These are phyloP conservation scores for Penicillium soppii DNA, from an alignment of 495 filamentous ascomycete species.

Conservation along the genomic window DNA sequence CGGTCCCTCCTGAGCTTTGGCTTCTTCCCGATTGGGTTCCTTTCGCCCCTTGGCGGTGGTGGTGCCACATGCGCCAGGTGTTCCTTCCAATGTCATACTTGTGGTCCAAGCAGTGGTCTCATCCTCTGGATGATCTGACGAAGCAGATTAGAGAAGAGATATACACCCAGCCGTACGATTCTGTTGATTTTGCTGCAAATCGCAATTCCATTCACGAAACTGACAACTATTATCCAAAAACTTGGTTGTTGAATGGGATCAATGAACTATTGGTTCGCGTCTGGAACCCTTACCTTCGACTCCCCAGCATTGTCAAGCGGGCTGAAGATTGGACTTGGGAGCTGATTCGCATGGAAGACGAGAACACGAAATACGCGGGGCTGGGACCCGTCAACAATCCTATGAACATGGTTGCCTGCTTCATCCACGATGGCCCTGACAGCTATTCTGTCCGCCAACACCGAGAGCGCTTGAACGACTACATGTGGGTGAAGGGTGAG, in stretches of 20 bases:
- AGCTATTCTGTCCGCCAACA: slow-evolving; percentile 75
- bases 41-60: slow-evolving; percentile 95
- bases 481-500: slow-evolving; percentile 87
- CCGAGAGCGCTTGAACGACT: slow-evolving; percentile 77
- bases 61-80: slow-evolving; percentile 94
- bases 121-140: slow-evolving; percentile 69
- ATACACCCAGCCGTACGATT: slow-evolving; percentile 75
- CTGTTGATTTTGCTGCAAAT: slow-evolving; percentile 72
- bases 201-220: slow-evolving; percentile 76
- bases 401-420: slow-evolving; percentile 83
- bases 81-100: slow-evolving; percentile 90
- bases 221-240: slow-evolving; percentile 94
- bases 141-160: slow-evolving; percentile 76
- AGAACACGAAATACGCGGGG: slow-evolving; percentile 84
- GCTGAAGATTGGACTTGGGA: slow-evolving; percentile 76
- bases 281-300: slow-evolving; percentile 72
- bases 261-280: slow-evolving; percentile 77
- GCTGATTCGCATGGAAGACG: slow-evolving; percentile 84
- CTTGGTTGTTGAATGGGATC: slow-evolving; percentile 70
- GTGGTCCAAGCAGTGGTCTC: slow-evolving; percentile 74
- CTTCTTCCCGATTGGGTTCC: slow-evolving; percentile 94
- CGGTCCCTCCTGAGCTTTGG: slow-evolving; percentile 89
- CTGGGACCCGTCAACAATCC: slow-evolving; percentile 87
- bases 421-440: slow-evolving; percentile 77
- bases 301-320: slow-evolving; percentile 52